Evolutionary conservation across 345 rosid genomes (phyloP), one percentile per base, ranked within the genome.

Genomic region (Heritiera fomes): DNA sequence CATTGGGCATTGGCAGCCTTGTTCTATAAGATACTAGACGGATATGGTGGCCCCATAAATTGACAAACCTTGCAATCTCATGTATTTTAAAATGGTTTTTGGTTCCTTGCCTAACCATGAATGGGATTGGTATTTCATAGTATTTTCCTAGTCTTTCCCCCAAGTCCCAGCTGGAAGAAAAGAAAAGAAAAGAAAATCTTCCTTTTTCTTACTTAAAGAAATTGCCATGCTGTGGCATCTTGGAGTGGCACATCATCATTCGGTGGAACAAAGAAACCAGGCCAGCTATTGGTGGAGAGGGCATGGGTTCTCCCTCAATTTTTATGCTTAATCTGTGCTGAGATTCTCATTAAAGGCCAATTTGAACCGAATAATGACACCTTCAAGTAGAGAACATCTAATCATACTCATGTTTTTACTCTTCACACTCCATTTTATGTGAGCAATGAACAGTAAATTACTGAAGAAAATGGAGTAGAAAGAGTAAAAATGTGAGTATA

Each of bases 261-360:
- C 62, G 78, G 20, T 52, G 52, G 38, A 12, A 40, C 50, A 32
- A 76, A 76, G 46, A 50, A 76, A 65, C 20, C 40, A 76, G 72
- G 72, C 72, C 72, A 76, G 64, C 50, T 78, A 52, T 61, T 75
- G 82, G 43, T 43, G 45, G 63, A 76, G 77, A 79, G 65, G 71
- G 71, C 71, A 71, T 82, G 82, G 75, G 40, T 75, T 82, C 5
- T 32, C 75, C 50, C 28, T 12, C 61, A 8, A 6, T 43, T 55
- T 56, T 53, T 55, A 20, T 65, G 79, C 52, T 38, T 66, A 50
- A 34, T 41, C 15, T 56, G 18, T 53, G 30, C 6, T 7, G 7
- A 4, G 52, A 40, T 15, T 56, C 75, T 56, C 6, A 23, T 55
- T 67, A 60, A 66, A 45, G 3, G 15, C 66, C 60, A 53, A 56